Conservation (phyloP, 495 filamentous ascomycete genomes). For the Penicillium antarcticum region DNA sequence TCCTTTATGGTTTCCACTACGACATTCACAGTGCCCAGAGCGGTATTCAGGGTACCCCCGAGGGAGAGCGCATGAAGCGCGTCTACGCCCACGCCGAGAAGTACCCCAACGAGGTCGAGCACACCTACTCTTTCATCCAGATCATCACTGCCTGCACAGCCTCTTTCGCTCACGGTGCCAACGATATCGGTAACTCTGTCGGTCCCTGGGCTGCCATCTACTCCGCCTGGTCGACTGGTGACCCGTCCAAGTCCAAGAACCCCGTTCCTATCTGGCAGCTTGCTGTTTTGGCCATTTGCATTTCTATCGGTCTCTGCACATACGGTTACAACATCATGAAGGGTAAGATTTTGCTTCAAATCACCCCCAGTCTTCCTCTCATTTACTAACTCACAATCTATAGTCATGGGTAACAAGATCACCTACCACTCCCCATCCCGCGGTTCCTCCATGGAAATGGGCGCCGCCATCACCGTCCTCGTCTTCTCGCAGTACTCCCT, state of each 20-base stretch:
- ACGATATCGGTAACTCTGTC: constrained; percentile 75
- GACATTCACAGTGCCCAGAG: constrained; percentile 69
- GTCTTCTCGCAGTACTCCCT: constrained; percentile 60
- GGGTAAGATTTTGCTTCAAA: constrained; percentile 31
- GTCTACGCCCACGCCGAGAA: constrained; percentile 58
- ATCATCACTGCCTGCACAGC: constrained; percentile 70
- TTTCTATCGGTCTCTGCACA: constrained; percentile 56
- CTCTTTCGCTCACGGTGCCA: constrained; percentile 77
- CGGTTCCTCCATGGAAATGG: constrained; percentile 64
- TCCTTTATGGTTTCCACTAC: constrained; percentile 67
- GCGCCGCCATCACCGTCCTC: constrained; percentile 63
- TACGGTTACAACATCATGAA: constrained; percentile 73
- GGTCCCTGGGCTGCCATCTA: constrained; percentile 71
- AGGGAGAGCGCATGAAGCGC: constrained; percentile 60
- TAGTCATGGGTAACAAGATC: constrained; percentile 65
- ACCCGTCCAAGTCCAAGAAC: constrained; percentile 43
- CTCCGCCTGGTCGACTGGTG: constrained; percentile 58
- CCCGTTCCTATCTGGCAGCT: constrained; percentile 59
- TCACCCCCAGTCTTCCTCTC: background rate
- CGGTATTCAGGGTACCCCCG: constrained; percentile 61
- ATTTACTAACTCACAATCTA: constrained; percentile 17
- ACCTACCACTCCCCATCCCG: constrained; percentile 63
- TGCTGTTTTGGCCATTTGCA: constrained; percentile 48
- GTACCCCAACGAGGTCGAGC: constrained; percentile 74
- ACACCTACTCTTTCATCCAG: constrained; percentile 74